Evolutionary conservation across 768 basidiomycete species (phyloP), one percentile per base, ranked within the genome.

Genomic region (Hygrophorus russula): DNA sequence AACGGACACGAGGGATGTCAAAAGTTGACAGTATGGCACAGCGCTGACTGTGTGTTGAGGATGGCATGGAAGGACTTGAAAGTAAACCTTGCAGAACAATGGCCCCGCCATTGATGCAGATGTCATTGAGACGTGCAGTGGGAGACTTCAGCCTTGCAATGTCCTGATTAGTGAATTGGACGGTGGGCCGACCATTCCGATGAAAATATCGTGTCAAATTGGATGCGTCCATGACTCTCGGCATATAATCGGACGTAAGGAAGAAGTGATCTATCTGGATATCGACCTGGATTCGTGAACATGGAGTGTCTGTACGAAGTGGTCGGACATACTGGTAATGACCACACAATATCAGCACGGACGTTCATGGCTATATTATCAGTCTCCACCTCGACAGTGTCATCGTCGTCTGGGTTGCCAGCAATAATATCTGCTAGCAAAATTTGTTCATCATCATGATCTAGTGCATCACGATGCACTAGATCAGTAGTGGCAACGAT

Each of bases 31-130:
- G 45, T 3, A 56, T 0, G 0, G 47, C 53, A 28, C 36, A 30
- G 7, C 17, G 17, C 27, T 15, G 31, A 33, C 42, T 37, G 30
- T 24, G 11, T 8, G 4, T 17, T 14, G 29, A 15, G 36, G 36
- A 19, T 24, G 17, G 17, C 14, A 30, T 33, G 5, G 31, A 12
- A 7, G 30, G 44, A 5, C 7, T 38, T 4, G 28, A 36, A 15
- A 39, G 38, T 1, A 34, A 34, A 36, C 11, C 39, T 3, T 49
- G 52, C 2, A 65, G 44, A 4, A 57, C n/a, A 0, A 44, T 32
- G 0, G 60, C 56, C n/a, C 49, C n/a, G 0, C 53, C 54, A 27
- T 61, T 59, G 8, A 65, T 37, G 29, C 55, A 58, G 7, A 43
- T 43, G 15, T 55, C 50, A n/a, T 57, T 60, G 11, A 62, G 53